These are phyloP conservation scores for Trametes hirsuta DNA, from an alignment of 1,284 basidiomycete species.

Conservation along the genomic window DNA sequence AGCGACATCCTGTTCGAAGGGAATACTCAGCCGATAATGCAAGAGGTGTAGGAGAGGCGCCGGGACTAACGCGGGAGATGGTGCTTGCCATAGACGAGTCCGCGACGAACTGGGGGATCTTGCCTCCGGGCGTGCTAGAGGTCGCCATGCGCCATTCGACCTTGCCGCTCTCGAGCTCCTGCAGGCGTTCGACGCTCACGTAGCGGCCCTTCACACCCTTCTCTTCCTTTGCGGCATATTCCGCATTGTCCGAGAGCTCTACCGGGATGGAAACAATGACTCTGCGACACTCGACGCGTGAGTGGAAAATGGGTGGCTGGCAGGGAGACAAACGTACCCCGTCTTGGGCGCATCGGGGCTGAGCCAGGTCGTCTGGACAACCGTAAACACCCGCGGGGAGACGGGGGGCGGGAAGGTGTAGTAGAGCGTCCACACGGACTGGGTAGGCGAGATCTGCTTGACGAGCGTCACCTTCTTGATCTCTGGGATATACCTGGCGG, in stretches of 20 bases:
- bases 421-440: constrained; percentile 71
- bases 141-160: constrained; percentile 83
- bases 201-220: constrained; percentile 73
- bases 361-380: constrained; percentile 63
- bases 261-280: constrained; percentile 74
- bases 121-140: constrained; percentile 72
- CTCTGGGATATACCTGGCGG: constrained; percentile 60
- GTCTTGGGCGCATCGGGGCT: constrained; percentile 50
- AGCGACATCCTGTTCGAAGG: constrained; percentile 59
- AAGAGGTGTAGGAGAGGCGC: neutral
- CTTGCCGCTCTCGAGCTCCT: constrained; percentile 63
- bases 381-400: constrained; percentile 76
- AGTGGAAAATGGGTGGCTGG: neutral
- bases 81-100: constrained; percentile 61
- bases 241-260: constrained; percentile 59
- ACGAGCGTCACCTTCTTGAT: constrained; percentile 66
- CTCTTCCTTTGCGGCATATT: constrained; percentile 63
- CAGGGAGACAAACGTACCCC: constrained; percentile 46
- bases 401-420: constrained; percentile 73
- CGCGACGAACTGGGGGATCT: constrained; percentile 63
- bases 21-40: neutral
- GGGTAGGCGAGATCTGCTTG: constrained; percentile 62
- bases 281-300: constrained; percentile 37
- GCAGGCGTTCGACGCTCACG: constrained; percentile 67
- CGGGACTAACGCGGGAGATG: constrained; percentile 58